Evolutionary conservation across 768 basidiomycete species (phyloP).

Genomic region (Termitomyces sp.): DNA sequence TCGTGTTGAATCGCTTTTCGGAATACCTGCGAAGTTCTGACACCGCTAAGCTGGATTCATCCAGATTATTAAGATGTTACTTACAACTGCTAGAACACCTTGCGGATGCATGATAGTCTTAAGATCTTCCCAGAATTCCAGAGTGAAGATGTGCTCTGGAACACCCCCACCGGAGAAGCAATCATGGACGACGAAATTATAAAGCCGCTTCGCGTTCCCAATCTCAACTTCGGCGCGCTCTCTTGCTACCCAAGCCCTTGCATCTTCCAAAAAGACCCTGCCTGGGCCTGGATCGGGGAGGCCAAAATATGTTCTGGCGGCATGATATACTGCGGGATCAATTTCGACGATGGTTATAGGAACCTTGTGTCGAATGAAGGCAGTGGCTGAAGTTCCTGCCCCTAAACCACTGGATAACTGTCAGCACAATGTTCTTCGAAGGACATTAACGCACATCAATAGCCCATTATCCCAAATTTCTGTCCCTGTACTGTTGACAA

Average conservation of each 20-base stretch:
- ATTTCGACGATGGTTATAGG: slow-evolving; percentile 86
- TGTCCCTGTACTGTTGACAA: slow-evolving; percentile 48
- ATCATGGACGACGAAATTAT: slow-evolving; percentile 81
- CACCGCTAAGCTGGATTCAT: not conserved
- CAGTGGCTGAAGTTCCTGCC: slow-evolving; percentile 71
- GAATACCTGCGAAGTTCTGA: slow-evolving; percentile 81
- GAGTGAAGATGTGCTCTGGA: slow-evolving; percentile 77
- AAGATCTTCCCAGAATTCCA: slow-evolving; percentile 78
- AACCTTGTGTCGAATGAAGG: slow-evolving; percentile 65
- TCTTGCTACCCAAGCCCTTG: slow-evolving; percentile 59
- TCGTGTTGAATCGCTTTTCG: slow-evolving; percentile 54
- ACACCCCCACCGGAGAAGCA: slow-evolving; percentile 94
- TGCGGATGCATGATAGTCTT: slow-evolving; percentile 57
- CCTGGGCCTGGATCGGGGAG: slow-evolving; percentile 57
- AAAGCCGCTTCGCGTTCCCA: slow-evolving; percentile 30
- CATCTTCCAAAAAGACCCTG: slow-evolving; percentile 73
- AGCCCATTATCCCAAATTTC: slow-evolving; percentile 47
- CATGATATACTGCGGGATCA: slow-evolving; percentile 84
- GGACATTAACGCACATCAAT: slow-evolving; percentile 54
- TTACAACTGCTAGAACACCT: slow-evolving; percentile 77
- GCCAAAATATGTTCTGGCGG: slow-evolving; percentile 74
- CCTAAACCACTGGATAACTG: slow-evolving; percentile 70
- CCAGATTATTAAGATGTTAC: slow-evolving; percentile 15
- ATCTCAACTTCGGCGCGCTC: slow-evolving; percentile 24
- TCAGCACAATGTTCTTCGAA: slow-evolving; percentile 5